These are phyloP conservation scores for Russula compacta DNA, from an alignment of 768 basidiomycete species.

Conservation along the genomic window DNA sequence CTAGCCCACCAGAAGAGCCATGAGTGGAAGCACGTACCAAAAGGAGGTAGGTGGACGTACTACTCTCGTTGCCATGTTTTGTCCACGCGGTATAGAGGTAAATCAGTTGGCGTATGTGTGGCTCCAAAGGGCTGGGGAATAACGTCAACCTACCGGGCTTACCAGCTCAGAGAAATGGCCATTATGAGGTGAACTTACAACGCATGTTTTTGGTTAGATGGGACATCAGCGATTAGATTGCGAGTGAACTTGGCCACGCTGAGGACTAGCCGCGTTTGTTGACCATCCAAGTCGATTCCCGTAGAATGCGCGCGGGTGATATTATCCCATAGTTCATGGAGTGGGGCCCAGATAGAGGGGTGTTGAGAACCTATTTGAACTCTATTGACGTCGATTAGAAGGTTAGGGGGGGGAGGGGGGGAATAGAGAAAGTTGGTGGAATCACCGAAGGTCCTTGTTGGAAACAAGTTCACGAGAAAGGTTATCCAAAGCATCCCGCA, in stretches of 20 bases:
- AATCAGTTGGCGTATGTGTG: conserved; percentile 54
- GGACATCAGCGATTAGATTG: conserved; percentile 71
- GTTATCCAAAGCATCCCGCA: not conserved
- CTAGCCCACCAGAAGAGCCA: conserved; percentile 32
- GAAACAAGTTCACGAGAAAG: conserved; percentile 10
- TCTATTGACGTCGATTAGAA: not conserved
- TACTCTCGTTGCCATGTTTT: conserved; percentile 51
- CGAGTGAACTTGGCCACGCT: conserved; percentile 66
- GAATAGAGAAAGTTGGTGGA: not conserved
- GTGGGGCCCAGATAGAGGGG: conserved; percentile 16
- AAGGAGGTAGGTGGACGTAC: not conserved
- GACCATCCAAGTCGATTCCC: conserved; percentile 37
- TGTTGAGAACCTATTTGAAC: conserved; percentile 6
- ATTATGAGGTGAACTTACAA: conserved; percentile 45
- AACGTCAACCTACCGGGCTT: not conserved
- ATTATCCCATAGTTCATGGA: conserved; percentile 38
- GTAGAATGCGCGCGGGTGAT: conserved; percentile 20
- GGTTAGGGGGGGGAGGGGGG: no score
- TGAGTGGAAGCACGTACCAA: not conserved
- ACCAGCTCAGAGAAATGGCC: not conserved
- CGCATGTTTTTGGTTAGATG: conserved; percentile 59
- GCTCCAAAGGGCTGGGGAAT: conserved; percentile 54
- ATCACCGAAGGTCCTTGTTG: conserved; percentile 15
- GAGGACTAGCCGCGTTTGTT: conserved; percentile 23
- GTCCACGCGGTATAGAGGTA: conserved; percentile 71